Conservation (phyloP, 495 filamentous ascomycete genomes). For the Daldinia vernicosa region DNA sequence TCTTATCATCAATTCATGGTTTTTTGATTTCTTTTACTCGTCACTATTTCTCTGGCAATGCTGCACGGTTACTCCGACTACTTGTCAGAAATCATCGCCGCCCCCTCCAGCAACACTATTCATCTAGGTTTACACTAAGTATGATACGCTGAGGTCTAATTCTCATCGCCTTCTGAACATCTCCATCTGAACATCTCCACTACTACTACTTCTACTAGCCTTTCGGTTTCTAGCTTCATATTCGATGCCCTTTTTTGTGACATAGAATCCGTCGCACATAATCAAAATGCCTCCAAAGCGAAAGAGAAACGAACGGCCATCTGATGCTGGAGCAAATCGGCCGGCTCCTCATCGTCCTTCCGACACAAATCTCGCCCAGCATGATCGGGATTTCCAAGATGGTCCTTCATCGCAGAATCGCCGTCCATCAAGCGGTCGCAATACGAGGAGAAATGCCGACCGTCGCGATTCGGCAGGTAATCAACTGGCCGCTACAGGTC, state of each 20-base stretch:
- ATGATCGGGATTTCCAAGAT: slow-evolving; percentile 58
- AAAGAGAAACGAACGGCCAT: slow-evolving; percentile 60
- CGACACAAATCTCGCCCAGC: slow-evolving; percentile 58
- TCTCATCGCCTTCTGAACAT: slow-evolving; percentile 1
- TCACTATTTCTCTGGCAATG: slow-evolving; percentile 21
- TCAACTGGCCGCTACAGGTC: slow-evolving; percentile 23
- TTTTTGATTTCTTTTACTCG: slow-evolving; percentile 15
- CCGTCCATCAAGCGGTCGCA: slow-evolving; percentile 51
- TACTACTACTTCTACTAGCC: background rate
- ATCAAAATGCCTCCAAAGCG: slow-evolving; percentile 61
- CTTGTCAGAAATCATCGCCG: background rate
- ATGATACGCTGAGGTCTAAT: slow-evolving; percentile 16
- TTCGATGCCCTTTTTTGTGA: slow-evolving; percentile 38
- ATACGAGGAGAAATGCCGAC: slow-evolving; percentile 48
- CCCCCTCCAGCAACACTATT: background rate
- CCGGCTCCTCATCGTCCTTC: slow-evolving; percentile 63
- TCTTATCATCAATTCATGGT: slow-evolving; percentile 15
- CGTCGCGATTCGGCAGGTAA: slow-evolving; percentile 56
- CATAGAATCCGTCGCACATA: slow-evolving; percentile 25
- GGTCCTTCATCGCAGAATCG: slow-evolving; percentile 42
- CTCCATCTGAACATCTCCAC: background rate
- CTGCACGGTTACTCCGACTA: slow-evolving; percentile 10
- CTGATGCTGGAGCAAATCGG: slow-evolving; percentile 55
- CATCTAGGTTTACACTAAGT: slow-evolving; percentile 3
- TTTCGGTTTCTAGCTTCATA: slow-evolving; percentile 17